Conservation (phyloP, 1,284 basidiomycete species). For the Heterobasidion irregulare region DNA sequence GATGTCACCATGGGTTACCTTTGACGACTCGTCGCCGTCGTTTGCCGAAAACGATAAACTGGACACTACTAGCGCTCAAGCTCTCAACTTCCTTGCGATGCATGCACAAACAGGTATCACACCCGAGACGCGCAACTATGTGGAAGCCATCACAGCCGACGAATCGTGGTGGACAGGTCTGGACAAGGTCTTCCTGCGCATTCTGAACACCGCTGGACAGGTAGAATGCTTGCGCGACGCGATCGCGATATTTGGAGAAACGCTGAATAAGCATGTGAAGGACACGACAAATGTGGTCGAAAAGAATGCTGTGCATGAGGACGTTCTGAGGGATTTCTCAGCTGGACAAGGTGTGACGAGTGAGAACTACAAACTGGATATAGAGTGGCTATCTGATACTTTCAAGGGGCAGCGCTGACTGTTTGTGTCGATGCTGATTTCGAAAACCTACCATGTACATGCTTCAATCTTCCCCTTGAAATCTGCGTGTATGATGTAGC, state of each 20-base stretch:
- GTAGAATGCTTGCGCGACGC: background rate
- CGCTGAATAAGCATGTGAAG: background rate
- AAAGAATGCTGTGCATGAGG: background rate
- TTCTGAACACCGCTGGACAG: background rate
- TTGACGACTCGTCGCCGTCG: constrained; percentile 8
- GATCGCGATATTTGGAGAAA: background rate
- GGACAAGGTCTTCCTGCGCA: background rate
- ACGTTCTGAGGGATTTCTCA: background rate
- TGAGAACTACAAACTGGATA: background rate
- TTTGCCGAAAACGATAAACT: background rate
- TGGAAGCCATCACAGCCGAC: background rate
- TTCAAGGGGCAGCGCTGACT: background rate
- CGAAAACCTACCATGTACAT: too few species aligned
- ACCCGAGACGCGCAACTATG: background rate
- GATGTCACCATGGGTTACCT: constrained; percentile 26
- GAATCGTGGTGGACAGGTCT: background rate
- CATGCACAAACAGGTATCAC: background rate
- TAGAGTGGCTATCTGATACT: background rate
- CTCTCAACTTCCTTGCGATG: background rate
- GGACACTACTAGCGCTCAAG: background rate
- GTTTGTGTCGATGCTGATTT: too few species aligned
- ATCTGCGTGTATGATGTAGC: too few species aligned
- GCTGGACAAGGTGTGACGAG: background rate
- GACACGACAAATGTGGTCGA: background rate
- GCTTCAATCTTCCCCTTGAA: too few species aligned